A percentile compares a stretch with the other conserved stretches of the same genome.
These are phyloP conservation scores for Acanthamoeba lenticulata DNA, from an alignment of 208 protist species.

Conservation along the genomic window DNA sequence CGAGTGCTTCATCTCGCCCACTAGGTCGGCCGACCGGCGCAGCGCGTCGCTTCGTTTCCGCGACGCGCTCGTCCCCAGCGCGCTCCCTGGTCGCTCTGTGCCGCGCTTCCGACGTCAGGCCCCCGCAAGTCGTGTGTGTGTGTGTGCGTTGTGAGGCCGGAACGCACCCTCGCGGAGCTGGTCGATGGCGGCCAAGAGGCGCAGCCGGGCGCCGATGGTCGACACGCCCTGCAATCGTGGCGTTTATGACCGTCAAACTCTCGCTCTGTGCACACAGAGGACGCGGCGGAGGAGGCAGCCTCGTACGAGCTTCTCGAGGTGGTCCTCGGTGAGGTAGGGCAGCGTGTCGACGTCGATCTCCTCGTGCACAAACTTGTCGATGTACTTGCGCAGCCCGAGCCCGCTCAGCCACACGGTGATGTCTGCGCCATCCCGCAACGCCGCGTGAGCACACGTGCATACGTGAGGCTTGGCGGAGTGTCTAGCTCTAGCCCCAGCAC, in stretches of 20 bases:
- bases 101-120: no score
- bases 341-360: slow-evolving; percentile 42
- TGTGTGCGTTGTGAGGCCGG: neutral
- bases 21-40: neutral
- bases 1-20: neutral
- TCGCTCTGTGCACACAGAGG: neutral
- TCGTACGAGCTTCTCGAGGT: slow-evolving; percentile 46
- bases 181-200: neutral
- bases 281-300: no score
- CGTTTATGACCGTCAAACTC: neutral
- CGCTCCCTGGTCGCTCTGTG: neutral
- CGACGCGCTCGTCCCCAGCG: neutral
- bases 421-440: neutral
- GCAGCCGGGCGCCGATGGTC: neutral
- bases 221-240: neutral
- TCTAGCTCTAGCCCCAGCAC: no score
- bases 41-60: neutral
- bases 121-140: no score
- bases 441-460: neutral
- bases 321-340: slow-evolving; percentile 29
- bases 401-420: slow-evolving; percentile 35
- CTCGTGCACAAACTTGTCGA: slow-evolving; percentile 30
- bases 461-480: no score
- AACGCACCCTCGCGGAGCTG: neutral
- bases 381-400: neutral